phyloP scores from a whole-genome alignment of 495 filamentous ascomycete genomes.

The Talaromyces borbonicus region DNA sequence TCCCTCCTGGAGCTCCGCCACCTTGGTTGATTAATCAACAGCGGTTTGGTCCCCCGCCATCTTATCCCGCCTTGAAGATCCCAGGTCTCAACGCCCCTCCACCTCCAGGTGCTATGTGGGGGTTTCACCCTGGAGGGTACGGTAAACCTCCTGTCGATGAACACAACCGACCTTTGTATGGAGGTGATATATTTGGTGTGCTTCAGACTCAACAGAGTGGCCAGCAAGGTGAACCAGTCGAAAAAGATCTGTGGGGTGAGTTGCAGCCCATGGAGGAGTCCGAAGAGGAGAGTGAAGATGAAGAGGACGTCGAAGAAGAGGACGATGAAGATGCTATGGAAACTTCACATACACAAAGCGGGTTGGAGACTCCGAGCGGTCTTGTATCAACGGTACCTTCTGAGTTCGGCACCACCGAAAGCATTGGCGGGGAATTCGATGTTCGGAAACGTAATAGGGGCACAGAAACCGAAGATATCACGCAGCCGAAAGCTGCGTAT shows the following conservation, averaged over 20 bases:
- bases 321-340: conserved; percentile 53
- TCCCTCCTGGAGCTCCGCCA: conserved; percentile 86
- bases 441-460: conserved; percentile 80
- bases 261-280: conserved; percentile 76
- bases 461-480: conserved; percentile 77
- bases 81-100: conserved; percentile 92
- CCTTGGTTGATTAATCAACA: conserved; percentile 98
- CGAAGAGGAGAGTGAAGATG: conserved; percentile 65
- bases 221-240: conserved; percentile 68
- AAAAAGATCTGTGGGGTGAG: conserved; percentile 87
- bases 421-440: conserved; percentile 78
- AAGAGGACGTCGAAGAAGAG: conserved; percentile 65
- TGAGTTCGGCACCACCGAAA: conserved; percentile 62
- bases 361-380: conserved; percentile 72
- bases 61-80: conserved; percentile 86
- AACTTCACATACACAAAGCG: conserved; percentile 64
- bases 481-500: conserved; percentile 65
- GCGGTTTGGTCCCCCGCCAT: conserved; percentile 83
- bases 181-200: conserved; percentile 88
- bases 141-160: conserved; percentile 94
- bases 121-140: conserved; percentile 90
- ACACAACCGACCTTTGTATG: conserved; percentile 78
- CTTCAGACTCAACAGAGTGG: conserved; percentile 52
- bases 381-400: conserved; percentile 70
- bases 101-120: conserved; percentile 89